Conservation (phyloP, 2,329 filamentous ascomycete species). For the Fonsecaea pedrosoi region DNA sequence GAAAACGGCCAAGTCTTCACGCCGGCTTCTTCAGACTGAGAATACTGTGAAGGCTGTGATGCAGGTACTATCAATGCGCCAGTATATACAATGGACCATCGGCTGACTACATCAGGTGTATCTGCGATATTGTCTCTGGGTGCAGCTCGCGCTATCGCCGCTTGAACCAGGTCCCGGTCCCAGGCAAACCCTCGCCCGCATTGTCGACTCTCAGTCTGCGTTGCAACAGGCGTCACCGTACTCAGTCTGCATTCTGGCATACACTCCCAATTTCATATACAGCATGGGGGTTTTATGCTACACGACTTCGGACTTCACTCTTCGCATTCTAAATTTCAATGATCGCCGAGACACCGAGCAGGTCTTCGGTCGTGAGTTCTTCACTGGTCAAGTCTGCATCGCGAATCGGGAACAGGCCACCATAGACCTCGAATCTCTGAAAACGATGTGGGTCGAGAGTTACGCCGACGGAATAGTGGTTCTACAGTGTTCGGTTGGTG, state of each 20-base stretch:
- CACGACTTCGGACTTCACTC: constrained; percentile 53
- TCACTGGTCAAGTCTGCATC: constrained; percentile 44
- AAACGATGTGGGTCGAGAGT: constrained; percentile 59
- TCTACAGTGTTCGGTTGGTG: constrained; percentile 60
- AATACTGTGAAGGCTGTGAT: constrained; percentile 65
- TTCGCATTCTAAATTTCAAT: constrained; percentile 68
- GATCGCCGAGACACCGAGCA: constrained; percentile 57
- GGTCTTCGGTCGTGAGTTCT: constrained; percentile 61
- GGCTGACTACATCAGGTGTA: constrained; percentile 45
- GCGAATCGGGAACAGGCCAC: background rate
- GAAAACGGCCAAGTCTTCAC: constrained; percentile 59
- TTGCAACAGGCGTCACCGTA: constrained; percentile 63
- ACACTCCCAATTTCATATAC: constrained; percentile 68
- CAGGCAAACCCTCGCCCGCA: constrained; percentile 63
- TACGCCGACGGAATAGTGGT: constrained; percentile 64
- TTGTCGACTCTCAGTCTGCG: constrained; percentile 65
- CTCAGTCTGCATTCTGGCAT: constrained; percentile 64
- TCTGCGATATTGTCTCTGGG: constrained; percentile 47
- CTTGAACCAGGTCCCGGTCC: constrained; percentile 45
- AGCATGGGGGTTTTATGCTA: constrained; percentile 71
- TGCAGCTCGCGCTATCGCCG: constrained; percentile 53
- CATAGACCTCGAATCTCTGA: constrained; percentile 42
- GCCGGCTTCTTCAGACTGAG: constrained; percentile 59
- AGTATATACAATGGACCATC: background rate
- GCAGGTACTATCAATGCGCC: constrained; percentile 53